These are phyloP conservation scores for Adansonia madagascariensis DNA, from an alignment of 441 rosid species.

Conservation along the genomic window DNA sequence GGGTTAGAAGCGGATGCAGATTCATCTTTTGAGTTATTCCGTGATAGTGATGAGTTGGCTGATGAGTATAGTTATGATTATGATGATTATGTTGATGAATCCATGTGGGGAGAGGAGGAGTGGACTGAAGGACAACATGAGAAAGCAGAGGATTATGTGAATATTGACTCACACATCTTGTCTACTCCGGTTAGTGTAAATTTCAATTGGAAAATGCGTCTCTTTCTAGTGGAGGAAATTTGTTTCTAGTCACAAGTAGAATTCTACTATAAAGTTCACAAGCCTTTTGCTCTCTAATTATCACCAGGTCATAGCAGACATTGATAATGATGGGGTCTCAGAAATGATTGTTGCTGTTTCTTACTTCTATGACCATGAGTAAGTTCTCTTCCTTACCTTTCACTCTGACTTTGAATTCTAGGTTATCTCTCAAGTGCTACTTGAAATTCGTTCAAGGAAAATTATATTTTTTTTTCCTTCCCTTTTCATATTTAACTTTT, in stretches of 20 bases:
- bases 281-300: slow-evolving; percentile 30
- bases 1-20: slow-evolving; percentile 91
- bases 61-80: slow-evolving; percentile 94
- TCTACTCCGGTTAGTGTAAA: slow-evolving; percentile 86
- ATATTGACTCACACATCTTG: slow-evolving; percentile 87
- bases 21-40: slow-evolving; percentile 86
- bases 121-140: slow-evolving; percentile 88
- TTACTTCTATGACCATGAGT: slow-evolving; percentile 96
- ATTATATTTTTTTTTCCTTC: neutral
- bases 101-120: slow-evolving; percentile 97
- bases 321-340: slow-evolving; percentile 90
- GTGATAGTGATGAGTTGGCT: slow-evolving; percentile 86
- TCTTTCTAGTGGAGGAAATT: slow-evolving; percentile 24
- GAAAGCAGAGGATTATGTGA: slow-evolving; percentile 88
- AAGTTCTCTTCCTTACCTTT: slow-evolving; percentile 41
- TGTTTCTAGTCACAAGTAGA: slow-evolving; percentile 26
- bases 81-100: slow-evolving; percentile 87
- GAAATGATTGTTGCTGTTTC: slow-evolving; percentile 98
- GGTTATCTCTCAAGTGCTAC: slow-evolving; percentile 3
- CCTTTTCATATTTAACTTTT: slow-evolving; percentile 7
- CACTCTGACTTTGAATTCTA: neutral
- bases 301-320: slow-evolving; percentile 92
- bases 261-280: slow-evolving; percentile 19
- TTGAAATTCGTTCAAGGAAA: slow-evolving; percentile 9
- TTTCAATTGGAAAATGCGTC: slow-evolving; percentile 32